phyloP scores from a whole-genome alignment of 129 eudicot genomes.

The Gnaphalium uliginosum region DNA sequence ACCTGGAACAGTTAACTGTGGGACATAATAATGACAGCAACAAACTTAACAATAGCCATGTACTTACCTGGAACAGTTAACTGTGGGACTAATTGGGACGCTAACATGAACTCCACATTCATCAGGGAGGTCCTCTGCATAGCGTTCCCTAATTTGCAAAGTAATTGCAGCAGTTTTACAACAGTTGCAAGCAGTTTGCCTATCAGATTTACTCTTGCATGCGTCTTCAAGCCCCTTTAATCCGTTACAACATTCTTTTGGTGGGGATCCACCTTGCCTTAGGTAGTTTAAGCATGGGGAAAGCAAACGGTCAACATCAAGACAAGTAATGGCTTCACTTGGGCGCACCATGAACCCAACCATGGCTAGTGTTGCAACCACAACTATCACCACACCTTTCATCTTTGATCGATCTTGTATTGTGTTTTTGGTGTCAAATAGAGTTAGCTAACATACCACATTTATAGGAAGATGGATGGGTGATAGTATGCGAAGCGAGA shows the following conservation, averaged over 20 bases:
- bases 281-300: conserved; percentile 29
- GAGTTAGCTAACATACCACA: neutral
- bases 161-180: conserved; percentile 26
- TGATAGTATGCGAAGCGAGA: conserved; percentile 1
- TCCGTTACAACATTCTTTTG: conserved; percentile 23
- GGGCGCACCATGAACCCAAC: conserved; percentile 25
- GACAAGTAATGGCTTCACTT: conserved; percentile 30
- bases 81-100: conserved; percentile 27
- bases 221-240: conserved; percentile 18
- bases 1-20: conserved; percentile 36
- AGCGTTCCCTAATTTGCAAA: conserved; percentile 5
- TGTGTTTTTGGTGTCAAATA: neutral
- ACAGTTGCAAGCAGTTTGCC: conserved; percentile 30
- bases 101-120: conserved; percentile 15
- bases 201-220: conserved; percentile 8
- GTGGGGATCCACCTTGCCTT: conserved; percentile 5
- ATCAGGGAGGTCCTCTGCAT: conserved; percentile 22
- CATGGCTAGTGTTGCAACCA: conserved; percentile 26
- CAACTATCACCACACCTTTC: conserved; percentile 26
- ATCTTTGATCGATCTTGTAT: conserved; percentile 5
- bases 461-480: conserved; percentile 14
- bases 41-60: neutral
- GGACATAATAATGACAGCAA: neutral
- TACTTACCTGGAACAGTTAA: conserved; percentile 38
- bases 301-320: conserved; percentile 13